Base-by-base conservation (phyloP, 345 rosid genomes). In the Trapa bicornis region DNA sequence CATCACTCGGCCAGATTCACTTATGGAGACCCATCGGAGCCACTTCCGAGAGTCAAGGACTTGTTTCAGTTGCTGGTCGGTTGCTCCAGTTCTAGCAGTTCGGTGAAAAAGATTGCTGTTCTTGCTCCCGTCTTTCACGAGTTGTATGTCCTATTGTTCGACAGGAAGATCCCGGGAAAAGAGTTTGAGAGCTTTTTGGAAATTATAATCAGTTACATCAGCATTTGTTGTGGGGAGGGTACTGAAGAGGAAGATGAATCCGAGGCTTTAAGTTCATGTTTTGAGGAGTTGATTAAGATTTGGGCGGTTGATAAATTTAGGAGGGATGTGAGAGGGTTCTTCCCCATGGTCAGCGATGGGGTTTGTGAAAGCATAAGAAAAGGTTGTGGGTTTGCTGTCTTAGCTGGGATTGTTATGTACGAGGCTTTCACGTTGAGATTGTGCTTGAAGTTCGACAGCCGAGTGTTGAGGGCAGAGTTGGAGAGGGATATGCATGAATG, bases 361-460 rank as follows among this genome's bases (percentile, higher is more conserved):
- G 70, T 80, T 70, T 75, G 85, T 47, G 53, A 67, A 62, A 67
- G 64, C 72, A 71, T 78, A 7, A 70, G 73, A 57, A 77, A 68
- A 42, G 85, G 79, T 50, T 82, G 85, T 68, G 58, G 66, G 47
- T 67, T 84, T 66, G 85, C 83, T 61, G 68, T 62, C 71, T 77
- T 88, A 68, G 89, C 89, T 38, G 97, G 96, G 70, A 73, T 80
- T 11, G 96, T 91, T 1, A 87, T 85, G 87, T 72, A 75, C 56
- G 87, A 91, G 79, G 77, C 71, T 15, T 77, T 88, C 35, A 67
- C 87, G 77, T 71, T 91, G 74, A 78, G 71, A 69, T 67, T 80
- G 47, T 80, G 94, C 76, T 77, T 84, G 81, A 89, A 82, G 39
- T 84, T 84, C 64, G 78, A 75, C 36, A 68, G 61, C 5, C 77